phyloP scores from a whole-genome alignment of 768 basidiomycete genomes.

The Mycena haematopus region DNA sequence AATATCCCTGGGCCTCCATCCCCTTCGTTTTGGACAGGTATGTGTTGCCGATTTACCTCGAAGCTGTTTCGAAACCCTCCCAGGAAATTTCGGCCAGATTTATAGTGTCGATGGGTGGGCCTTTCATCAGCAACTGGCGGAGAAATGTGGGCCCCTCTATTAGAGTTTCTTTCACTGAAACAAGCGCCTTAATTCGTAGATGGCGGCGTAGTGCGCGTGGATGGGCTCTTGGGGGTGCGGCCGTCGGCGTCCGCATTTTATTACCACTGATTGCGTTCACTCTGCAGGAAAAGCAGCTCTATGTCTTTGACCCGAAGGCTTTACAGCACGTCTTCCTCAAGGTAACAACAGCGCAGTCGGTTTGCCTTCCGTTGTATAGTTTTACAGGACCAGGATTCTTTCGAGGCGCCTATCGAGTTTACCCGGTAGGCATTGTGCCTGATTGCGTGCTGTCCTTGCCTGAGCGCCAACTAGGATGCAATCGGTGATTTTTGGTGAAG shows the following conservation, averaged over 20 bases:
- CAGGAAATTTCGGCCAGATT: constrained; percentile 16
- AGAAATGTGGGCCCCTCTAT: neutral
- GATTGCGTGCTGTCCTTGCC: too few relatives aligned
- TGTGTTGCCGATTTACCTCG: too few relatives aligned
- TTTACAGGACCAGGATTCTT: constrained; percentile 42
- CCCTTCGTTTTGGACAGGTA: constrained; percentile 22
- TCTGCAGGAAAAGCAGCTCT: constrained; percentile 35
- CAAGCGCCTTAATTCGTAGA: neutral
- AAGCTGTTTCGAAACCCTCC: too few relatives aligned
- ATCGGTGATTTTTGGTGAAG: constrained; percentile 34
- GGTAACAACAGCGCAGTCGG: constrained; percentile 1
- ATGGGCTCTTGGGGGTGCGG: constrained; percentile 24
- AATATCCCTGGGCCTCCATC: constrained; percentile 27
- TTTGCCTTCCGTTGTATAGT: neutral
- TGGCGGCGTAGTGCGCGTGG: constrained; percentile 24
- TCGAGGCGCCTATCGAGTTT: constrained; percentile 35
- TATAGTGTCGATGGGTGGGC: constrained; percentile 12
- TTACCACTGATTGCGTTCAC: neutral
- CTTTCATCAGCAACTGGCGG: constrained; percentile 3
- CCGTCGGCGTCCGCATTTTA: neutral
- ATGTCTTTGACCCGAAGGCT: constrained; percentile 44
- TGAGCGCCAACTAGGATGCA: too few relatives aligned
- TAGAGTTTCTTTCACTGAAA: constrained; percentile 13
- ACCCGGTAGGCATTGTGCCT: too few relatives aligned
- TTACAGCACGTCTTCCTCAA: constrained; percentile 44